A percentile compares a stretch with the other conserved stretches of the same genome.
phyloP scores from a whole-genome alignment of 768 basidiomycete species.

The Candolleomyces aberdarensis region DNA sequence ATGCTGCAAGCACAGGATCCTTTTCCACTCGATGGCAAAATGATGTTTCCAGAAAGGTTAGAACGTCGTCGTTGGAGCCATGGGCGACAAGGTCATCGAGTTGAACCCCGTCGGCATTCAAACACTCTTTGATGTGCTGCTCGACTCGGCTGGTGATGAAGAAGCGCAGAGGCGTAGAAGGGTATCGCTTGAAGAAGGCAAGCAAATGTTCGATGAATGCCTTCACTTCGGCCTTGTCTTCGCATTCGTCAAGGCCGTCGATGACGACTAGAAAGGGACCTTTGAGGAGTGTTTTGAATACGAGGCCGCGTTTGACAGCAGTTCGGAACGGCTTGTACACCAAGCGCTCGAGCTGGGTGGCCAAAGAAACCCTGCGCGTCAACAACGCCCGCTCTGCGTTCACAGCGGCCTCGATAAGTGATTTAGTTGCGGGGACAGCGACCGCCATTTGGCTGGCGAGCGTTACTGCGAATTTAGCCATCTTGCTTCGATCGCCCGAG shows the following conservation, averaged over 20 bases:
- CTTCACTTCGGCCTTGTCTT: constrained; percentile 9
- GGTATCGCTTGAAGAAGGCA: not conserved
- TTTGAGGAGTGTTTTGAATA: not conserved
- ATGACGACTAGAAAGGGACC: constrained; percentile 10
- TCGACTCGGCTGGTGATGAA: not conserved
- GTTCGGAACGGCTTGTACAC: constrained; percentile 1
- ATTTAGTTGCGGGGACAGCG: constrained; percentile 1
- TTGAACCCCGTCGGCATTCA: not conserved
- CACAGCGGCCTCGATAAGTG: not conserved
- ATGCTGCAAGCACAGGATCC: not conserved
- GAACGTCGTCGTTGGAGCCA: not conserved
- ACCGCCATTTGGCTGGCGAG: constrained; percentile 14
- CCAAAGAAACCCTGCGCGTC: not conserved
- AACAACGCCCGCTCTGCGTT: constrained; percentile 6
- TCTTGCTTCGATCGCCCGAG: not conserved
- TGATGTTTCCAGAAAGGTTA: not conserved
- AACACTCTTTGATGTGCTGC: not conserved
- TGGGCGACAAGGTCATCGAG: not conserved
- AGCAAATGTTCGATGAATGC: constrained; percentile 4
- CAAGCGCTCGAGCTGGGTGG: constrained; percentile 7
- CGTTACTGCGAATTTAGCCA: constrained; percentile 5
- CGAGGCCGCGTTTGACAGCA: not conserved
- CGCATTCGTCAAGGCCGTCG: constrained; percentile 20
- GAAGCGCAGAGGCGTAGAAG: not conserved
- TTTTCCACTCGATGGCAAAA: not conserved